These are phyloP conservation scores for Penicillium crystallinum DNA, from an alignment of 495 filamentous ascomycete species.

Conservation along the genomic window DNA sequence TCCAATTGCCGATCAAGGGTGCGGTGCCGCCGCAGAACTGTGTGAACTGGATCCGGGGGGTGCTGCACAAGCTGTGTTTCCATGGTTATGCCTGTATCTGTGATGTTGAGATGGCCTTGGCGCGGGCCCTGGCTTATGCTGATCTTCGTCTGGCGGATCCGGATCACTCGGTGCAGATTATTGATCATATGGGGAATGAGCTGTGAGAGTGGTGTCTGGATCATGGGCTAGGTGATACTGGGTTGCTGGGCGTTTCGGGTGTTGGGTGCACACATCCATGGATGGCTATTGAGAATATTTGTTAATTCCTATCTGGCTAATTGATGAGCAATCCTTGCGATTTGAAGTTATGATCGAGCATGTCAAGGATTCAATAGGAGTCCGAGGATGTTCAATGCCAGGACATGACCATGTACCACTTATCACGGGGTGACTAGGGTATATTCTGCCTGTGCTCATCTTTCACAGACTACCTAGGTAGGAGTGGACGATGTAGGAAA, in stretches of 20 bases:
- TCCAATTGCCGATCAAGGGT: neutral
- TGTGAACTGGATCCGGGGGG: neutral
- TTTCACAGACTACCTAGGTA: no score
- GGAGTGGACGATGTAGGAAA: no score
- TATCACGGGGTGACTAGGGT: no score
- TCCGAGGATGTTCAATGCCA: no score
- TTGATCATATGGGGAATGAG: neutral
- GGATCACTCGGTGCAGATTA: neutral
- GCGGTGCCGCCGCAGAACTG: conserved; percentile 1
- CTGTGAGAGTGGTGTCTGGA: neutral
- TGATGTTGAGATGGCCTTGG: neutral
- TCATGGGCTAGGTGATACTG: neutral
- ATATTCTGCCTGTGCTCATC: no score
- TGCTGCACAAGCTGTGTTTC: neutral
- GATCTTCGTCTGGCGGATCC: neutral
- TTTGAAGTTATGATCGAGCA: neutral
- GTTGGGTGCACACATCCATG: neutral
- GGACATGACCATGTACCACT: no score
- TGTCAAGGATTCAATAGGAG: no score
- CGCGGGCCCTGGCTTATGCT: neutral
- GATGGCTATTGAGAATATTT: no score
- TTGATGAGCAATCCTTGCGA: no score
- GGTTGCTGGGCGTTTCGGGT: neutral
- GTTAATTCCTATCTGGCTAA: no score
- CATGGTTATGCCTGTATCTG: neutral